Conservation (phyloP, 495 filamentous ascomycete species). For the Penicillium desertorum region DNA sequence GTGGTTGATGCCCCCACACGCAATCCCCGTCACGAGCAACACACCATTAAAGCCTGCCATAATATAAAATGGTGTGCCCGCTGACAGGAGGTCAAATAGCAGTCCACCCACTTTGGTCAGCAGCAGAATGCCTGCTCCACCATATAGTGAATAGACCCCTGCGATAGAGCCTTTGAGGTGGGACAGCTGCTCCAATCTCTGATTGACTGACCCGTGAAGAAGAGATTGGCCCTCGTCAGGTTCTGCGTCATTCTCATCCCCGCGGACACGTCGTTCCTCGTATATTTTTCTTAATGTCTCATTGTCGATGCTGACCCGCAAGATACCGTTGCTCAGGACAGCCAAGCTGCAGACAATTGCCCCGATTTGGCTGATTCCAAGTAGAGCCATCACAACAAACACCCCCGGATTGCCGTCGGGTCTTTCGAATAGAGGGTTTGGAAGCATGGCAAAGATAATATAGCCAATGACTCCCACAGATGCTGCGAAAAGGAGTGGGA, state of each 20-base stretch:
- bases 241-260: constrained; percentile 20
- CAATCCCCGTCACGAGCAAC: constrained; percentile 59
- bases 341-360: constrained; percentile 91
- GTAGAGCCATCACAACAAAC: constrained; percentile 71
- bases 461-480: constrained; percentile 75
- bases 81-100: constrained; percentile 69
- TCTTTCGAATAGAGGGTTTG: constrained; percentile 64
- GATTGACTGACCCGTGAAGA: constrained; percentile 24
- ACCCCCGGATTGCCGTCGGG: constrained; percentile 60
- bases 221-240: constrained; percentile 38
- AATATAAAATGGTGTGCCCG: constrained; percentile 84
- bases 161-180: constrained; percentile 90
- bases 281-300: constrained; percentile 29
- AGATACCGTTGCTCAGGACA: constrained; percentile 74
- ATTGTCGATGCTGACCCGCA: constrained; percentile 47
- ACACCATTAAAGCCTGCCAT: constrained; percentile 84
- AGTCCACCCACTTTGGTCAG: constrained; percentile 90
- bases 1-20: constrained; percentile 34
- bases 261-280: constrained; percentile 25
- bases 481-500: constrained; percentile 71
- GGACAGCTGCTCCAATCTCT: constrained; percentile 32
- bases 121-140: constrained; percentile 86
- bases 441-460: constrained; percentile 63
- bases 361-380: constrained; percentile 91
- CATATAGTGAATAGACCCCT: constrained; percentile 86